Conservation (phyloP, 2,329 filamentous ascomycete species). For the Neopestalotiopsis clavispora region DNA sequence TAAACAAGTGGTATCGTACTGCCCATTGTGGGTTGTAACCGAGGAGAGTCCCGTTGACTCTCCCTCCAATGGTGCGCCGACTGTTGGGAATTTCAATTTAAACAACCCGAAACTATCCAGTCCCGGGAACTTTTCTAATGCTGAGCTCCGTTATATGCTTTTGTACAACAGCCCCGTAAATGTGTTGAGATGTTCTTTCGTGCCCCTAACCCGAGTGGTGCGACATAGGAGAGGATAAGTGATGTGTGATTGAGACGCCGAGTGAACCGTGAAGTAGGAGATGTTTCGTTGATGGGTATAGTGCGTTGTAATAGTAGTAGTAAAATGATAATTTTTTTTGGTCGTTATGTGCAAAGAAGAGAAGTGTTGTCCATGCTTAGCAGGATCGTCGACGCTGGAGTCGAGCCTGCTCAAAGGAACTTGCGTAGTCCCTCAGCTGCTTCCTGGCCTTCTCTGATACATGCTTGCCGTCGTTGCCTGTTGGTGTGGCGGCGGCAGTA, state of each 20-base stretch:
- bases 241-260: constrained; percentile 1
- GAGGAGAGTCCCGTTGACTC: neutral
- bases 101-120: neutral
- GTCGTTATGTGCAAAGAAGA: neutral
- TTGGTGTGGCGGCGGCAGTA: constrained; percentile 44
- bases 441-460: constrained; percentile 78
- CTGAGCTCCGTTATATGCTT: constrained; percentile 56
- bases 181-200: constrained; percentile 38
- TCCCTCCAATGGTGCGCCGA: constrained; percentile 34
- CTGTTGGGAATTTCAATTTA: neutral
- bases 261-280: constrained; percentile 20
- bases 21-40: neutral
- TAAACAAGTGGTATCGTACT: constrained; percentile 7
- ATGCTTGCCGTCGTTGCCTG: constrained; percentile 53
- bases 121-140: constrained; percentile 50
- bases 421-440: constrained; percentile 85
- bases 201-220: constrained; percentile 5
- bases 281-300: constrained; percentile 26
- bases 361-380: constrained; percentile 37
- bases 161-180: constrained; percentile 47
- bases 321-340: neutral
- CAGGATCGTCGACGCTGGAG: constrained; percentile 62
- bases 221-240: constrained; percentile 24
- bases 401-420: constrained; percentile 84
- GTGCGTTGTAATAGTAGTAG: constrained; percentile 1